phyloP scores from a whole-genome alignment of 1,284 basidiomycete species.

The Sporisorium sorghi region DNA sequence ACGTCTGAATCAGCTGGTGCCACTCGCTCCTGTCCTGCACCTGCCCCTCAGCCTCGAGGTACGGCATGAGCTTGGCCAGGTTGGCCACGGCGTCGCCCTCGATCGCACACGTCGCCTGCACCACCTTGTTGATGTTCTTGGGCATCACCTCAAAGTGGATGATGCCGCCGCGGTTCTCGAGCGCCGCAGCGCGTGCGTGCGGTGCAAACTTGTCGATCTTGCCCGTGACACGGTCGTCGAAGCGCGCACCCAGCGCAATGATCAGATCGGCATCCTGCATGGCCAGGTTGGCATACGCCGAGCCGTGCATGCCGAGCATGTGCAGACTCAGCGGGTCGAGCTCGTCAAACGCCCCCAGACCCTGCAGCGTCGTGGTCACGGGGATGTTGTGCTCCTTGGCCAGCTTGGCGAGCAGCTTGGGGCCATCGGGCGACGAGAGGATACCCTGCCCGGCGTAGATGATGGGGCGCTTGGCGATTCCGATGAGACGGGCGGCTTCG shows the following conservation, averaged over 20 bases:
- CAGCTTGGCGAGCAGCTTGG: constrained; percentile 83
- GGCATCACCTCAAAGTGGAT: constrained; percentile 99
- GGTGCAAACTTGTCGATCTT: constrained; percentile 91
- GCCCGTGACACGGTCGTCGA: constrained; percentile 98
- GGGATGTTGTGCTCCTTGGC: constrained; percentile 90
- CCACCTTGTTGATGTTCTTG: constrained; percentile 99
- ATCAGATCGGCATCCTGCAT: constrained; percentile 98
- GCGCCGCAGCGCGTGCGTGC: constrained; percentile 85
- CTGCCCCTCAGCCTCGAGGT: constrained; percentile 70
- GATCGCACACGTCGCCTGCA: constrained; percentile 92
- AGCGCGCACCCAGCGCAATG: constrained; percentile 93
- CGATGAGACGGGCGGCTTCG: constrained; percentile 89
- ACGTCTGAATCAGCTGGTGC: constrained; percentile 77
- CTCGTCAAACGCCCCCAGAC: constrained; percentile 95
- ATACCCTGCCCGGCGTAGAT: constrained; percentile 96
- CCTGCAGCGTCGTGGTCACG: constrained; percentile 95
- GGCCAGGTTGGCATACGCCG: constrained; percentile 95
- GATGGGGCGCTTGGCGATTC: constrained; percentile 87
- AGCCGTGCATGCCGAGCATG: constrained; percentile 99
- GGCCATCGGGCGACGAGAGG: constrained; percentile 83
- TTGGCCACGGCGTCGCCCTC: constrained; percentile 92
- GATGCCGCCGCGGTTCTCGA: constrained; percentile 89
- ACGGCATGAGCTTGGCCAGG: constrained; percentile 82
- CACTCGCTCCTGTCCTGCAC: constrained; percentile 76
- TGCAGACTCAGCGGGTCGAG: constrained; percentile 83